These are phyloP conservation scores for Aegle marmelos DNA, from an alignment of 345 rosid species.

Conservation along the genomic window DNA sequence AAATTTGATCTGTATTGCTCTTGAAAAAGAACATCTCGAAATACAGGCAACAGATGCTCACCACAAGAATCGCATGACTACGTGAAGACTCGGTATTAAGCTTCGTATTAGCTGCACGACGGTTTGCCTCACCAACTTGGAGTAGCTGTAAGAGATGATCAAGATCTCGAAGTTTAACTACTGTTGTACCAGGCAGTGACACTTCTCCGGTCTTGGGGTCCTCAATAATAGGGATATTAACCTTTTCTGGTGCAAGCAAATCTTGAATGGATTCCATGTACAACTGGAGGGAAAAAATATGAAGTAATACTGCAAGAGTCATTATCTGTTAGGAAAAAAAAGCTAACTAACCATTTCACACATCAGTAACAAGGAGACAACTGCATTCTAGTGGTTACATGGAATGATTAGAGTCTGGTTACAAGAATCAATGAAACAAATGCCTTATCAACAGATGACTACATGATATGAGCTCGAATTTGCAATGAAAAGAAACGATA, in stretches of 20 bases:
- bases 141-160: slow-evolving; percentile 70
- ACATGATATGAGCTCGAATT: neutral
- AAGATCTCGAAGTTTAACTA: slow-evolving; percentile 56
- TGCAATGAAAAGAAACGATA: neutral
- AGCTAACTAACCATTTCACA: neutral
- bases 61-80: slow-evolving; percentile 94
- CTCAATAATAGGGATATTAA: slow-evolving; percentile 67
- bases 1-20: neutral
- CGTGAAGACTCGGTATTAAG: slow-evolving; percentile 95
- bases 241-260: slow-evolving; percentile 81
- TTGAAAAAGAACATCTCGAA: neutral
- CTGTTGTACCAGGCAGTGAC: slow-evolving; percentile 66
- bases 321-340: neutral
- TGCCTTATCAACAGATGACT: neutral
- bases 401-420: neutral
- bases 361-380: neutral
- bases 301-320: neutral
- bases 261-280: slow-evolving; percentile 96
- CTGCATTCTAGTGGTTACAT: neutral
- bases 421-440: neutral
- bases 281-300: slow-evolving; percentile 42
- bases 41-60: slow-evolving; percentile 23
- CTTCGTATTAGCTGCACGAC: slow-evolving; percentile 85
- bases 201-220: slow-evolving; percentile 86
- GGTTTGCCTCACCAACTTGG: slow-evolving; percentile 85